Conservation (phyloP, 169 alveolate species). For the Miamiensis avidus region DNA sequence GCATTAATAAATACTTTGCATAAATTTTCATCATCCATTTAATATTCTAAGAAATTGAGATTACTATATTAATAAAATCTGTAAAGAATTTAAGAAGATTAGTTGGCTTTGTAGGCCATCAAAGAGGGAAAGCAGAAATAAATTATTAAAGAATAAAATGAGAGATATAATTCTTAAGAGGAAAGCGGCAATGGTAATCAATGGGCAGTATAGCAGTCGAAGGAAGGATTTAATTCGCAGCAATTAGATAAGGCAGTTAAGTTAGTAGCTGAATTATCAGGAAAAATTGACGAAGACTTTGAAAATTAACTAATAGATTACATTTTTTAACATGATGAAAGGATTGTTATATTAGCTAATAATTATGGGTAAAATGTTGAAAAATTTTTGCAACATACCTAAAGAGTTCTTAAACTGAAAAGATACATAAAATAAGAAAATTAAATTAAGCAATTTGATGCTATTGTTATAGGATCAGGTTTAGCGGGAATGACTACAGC, state of each 20-base stretch:
- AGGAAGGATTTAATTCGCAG: neutral
- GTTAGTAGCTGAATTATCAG: too few species aligned
- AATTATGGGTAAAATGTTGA: too few species aligned
- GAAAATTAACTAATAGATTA: neutral
- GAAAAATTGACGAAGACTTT: neutral
- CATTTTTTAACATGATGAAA: neutral
- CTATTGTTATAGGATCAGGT: neutral
- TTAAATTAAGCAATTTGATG: neutral
- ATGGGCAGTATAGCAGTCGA: too few species aligned
- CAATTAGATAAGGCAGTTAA: neutral
- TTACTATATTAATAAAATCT: too few species aligned
- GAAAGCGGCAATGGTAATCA: too few species aligned
- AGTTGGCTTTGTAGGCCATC: too few species aligned
- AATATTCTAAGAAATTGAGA: neutral
- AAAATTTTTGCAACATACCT: neutral
- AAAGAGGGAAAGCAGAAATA: too few species aligned
- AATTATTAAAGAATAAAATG: too few species aligned
- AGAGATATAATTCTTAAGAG: too few species aligned
- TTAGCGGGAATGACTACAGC: neutral
- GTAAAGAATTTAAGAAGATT: neutral
- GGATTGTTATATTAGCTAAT: neutral
- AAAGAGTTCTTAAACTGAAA: neutral
- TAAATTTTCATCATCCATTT: neutral
- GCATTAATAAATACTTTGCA: neutral
- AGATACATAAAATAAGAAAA: too few species aligned